Percentiles rank a stretch among this genome's conserved stretches.
phyloP scores from a whole-genome alignment of 1,139 yeast genomes.

The Meyerozyma carpophila region DNA sequence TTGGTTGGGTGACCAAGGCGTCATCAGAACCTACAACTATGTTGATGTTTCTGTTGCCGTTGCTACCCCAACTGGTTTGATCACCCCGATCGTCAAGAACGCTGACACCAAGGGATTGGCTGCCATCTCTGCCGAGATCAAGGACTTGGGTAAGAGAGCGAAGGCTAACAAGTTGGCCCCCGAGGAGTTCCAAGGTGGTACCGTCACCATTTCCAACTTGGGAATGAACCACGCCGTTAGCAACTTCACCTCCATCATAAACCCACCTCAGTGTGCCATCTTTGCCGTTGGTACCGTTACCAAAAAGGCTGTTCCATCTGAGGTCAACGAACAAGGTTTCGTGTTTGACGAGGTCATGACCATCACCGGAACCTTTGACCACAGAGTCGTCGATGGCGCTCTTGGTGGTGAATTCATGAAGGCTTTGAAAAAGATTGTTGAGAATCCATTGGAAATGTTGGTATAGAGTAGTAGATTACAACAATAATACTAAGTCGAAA shows the following conservation, averaged over 20 bases:
- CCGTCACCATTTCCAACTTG: constrained; percentile 95
- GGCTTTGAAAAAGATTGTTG: constrained; percentile 85
- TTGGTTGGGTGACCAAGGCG: constrained; percentile 85
- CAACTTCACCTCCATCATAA: constrained; percentile 90
- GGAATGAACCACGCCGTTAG: constrained; percentile 97
- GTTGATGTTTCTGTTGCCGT: constrained; percentile 98
- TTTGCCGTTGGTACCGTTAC: constrained; percentile 91
- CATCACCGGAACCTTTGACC: constrained; percentile 96
- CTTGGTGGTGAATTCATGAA: constrained; percentile 95
- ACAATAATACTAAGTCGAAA: background rate
- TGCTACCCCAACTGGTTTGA: constrained; percentile 94
- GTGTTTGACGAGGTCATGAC: constrained; percentile 87
- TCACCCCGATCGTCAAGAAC: constrained; percentile 89
- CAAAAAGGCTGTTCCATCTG: constrained; percentile 91
- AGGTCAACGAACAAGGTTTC: constrained; percentile 85
- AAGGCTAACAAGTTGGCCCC: constrained; percentile 88
- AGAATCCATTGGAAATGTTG: constrained; percentile 92
- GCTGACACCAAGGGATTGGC: constrained; percentile 86
- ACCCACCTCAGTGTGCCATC: constrained; percentile 96
- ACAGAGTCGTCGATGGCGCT: constrained; percentile 96
- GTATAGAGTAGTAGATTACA: constrained; percentile 36
- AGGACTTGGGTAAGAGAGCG: constrained; percentile 95
- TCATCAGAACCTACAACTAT: constrained; percentile 84
- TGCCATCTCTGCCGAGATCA: constrained; percentile 73
- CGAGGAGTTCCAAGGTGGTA: constrained; percentile 98